phyloP scores from a whole-genome alignment of 495 filamentous ascomycete genomes.

The Cetradonia linearis region DNA sequence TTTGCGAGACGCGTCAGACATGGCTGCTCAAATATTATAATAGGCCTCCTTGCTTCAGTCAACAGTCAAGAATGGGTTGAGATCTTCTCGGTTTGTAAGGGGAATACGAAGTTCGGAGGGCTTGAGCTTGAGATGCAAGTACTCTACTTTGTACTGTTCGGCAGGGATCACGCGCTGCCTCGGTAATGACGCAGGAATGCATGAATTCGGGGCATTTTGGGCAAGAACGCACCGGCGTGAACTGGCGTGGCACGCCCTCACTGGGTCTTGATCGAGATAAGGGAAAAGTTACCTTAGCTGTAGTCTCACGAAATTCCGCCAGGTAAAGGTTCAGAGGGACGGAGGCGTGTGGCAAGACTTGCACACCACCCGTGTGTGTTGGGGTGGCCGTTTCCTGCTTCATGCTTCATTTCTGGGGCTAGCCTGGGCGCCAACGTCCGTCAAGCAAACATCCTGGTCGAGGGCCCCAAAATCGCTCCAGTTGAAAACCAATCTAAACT shows the following conservation, averaged over 20 bases:
- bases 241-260: neutral
- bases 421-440: no score
- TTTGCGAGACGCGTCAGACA: constrained; percentile 64
- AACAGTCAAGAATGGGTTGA: neutral
- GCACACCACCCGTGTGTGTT: no score
- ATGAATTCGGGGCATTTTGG: neutral
- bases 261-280: neutral
- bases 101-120: neutral
- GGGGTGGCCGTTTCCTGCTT: no score
- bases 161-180: neutral
- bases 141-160: constrained; percentile 3
- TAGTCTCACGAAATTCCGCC: no score
- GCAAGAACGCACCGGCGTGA: constrained; percentile 1
- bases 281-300: neutral
- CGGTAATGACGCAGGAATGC: constrained; percentile 6
- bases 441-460: no score
- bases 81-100: neutral
- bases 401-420: no score
- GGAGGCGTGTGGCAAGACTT: no score
- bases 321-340: no score
- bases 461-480: no score
- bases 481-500: no score
- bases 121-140: neutral
- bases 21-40: constrained; percentile 34
- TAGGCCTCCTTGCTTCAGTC: neutral